These are phyloP conservation scores for Sesbania bispinosa DNA, from an alignment of 306 rosid genomes.

Conservation along the genomic window DNA sequence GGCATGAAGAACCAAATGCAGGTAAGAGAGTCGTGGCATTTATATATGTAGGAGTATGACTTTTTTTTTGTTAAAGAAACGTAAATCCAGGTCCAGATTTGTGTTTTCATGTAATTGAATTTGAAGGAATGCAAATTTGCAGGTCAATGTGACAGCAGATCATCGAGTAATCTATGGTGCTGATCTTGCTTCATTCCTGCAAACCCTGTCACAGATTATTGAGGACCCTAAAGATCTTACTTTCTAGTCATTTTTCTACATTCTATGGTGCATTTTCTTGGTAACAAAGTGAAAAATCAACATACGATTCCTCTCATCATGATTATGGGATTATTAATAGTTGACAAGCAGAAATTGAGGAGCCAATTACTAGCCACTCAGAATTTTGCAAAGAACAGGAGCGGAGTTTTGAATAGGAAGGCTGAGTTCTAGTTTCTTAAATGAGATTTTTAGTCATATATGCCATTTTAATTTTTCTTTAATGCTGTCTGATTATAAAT, in stretches of 20 bases:
- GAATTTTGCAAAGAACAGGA: slow-evolving; percentile 19
- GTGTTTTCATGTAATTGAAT: slow-evolving; percentile 24
- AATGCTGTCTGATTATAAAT: background rate
- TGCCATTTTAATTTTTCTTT: slow-evolving; percentile 2
- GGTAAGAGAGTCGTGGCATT: slow-evolving; percentile 42
- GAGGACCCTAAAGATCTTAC: slow-evolving; percentile 98
- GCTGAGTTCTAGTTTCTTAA: slow-evolving; percentile 31
- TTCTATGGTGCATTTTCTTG: slow-evolving; percentile 6
- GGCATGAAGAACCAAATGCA: slow-evolving; percentile 94
- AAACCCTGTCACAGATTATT: slow-evolving; percentile 77
- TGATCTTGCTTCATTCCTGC: slow-evolving; percentile 91
- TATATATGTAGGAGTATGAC: background rate
- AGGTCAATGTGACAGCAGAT: slow-evolving; percentile 98
- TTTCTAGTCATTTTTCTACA: slow-evolving; percentile 47
- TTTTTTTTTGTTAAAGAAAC: background rate
- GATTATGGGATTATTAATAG: background rate
- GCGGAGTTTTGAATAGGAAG: slow-evolving; percentile 32
- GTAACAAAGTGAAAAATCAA: background rate
- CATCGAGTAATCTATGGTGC: slow-evolving; percentile 95
- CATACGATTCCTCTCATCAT: slow-evolving; percentile 9
- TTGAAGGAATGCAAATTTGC: slow-evolving; percentile 25
- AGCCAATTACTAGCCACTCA: slow-evolving; percentile 18
- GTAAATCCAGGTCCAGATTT: slow-evolving; percentile 1
- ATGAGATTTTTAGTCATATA: slow-evolving; percentile 8
- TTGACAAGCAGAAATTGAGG: slow-evolving; percentile 15